Conservation (phyloP, 2,329 filamentous ascomycete genomes). For the Colletotrichum gigasporum region DNA sequence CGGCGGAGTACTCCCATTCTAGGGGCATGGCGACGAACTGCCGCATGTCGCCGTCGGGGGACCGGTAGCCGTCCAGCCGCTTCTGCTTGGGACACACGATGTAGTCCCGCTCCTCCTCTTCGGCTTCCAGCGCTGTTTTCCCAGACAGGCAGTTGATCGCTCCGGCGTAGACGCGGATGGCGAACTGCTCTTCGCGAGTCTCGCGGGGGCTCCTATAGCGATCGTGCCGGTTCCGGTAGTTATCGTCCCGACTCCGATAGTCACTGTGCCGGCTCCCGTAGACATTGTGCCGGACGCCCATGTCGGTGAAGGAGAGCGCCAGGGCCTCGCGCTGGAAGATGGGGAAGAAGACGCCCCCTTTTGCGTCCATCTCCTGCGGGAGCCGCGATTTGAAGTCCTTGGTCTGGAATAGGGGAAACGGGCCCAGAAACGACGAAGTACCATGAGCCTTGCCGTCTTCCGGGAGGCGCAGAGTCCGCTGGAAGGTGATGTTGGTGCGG, state of each 20-base stretch:
- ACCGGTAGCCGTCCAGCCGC: neutral
- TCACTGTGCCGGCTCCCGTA: neutral
- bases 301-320: neutral
- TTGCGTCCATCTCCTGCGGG: neutral
- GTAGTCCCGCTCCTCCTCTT: neutral
- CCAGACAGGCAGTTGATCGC: conserved; percentile 6
- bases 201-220: no score
- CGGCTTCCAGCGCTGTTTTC: neutral
- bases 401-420: neutral
- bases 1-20: neutral
- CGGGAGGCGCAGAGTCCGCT: conserved; percentile 1
- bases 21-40: conserved; percentile 16
- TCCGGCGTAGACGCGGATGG: neutral
- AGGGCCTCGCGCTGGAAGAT: neutral
- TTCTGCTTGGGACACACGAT: neutral
- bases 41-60: neutral
- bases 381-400: neutral
- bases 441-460: neutral
- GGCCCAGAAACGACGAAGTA: neutral
- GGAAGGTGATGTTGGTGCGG: neutral
- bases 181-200: neutral
- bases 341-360: neutral
- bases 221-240: neutral
- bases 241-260: neutral
- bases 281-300: no score